A percentile compares a stretch with the other conserved stretches of the same genome.
Evolutionary conservation across 768 basidiomycete species (phyloP).

Genomic region (Auriscalpium vulgare): DNA sequence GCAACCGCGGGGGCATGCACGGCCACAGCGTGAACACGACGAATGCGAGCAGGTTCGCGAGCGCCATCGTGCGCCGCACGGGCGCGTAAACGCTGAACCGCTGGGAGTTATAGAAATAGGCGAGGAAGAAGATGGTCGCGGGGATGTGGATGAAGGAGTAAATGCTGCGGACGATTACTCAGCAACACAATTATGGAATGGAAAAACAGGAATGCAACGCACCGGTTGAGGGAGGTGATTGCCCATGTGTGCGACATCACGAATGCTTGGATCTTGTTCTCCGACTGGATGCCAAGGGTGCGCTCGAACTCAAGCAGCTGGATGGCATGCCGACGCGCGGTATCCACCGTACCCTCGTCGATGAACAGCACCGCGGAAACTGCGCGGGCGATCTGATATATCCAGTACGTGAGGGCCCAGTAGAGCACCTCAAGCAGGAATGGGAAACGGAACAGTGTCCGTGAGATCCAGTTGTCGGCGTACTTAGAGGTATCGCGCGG

Average conservation of each 20-base stretch:
- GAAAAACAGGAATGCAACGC: not conserved
- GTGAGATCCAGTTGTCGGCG: conserved; percentile 3
- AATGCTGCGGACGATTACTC: not conserved
- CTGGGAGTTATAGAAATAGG: conserved; percentile 2
- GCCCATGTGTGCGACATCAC: not conserved
- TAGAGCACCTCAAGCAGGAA: conserved; percentile 7
- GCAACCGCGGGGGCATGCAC: conserved; percentile 11
- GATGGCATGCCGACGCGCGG: conserved; percentile 4
- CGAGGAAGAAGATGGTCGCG: conserved; percentile 7
- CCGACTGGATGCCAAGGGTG: conserved; percentile 3
- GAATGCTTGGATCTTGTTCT: conserved; percentile 1
- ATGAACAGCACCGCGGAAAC: conserved; percentile 5
- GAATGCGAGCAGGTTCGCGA: conserved; percentile 7
- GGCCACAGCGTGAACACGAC: conserved; percentile 9
- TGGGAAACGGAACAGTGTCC: conserved; percentile 1
- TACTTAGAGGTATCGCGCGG: conserved; percentile 4
- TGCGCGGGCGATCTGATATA: conserved; percentile 8
- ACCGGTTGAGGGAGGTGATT: conserved; percentile 3
- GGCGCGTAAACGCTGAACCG: conserved; percentile 2
- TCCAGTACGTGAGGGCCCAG: conserved; percentile 10
- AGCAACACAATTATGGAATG: no score
- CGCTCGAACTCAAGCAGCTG: conserved; percentile 7
- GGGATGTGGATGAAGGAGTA: conserved; percentile 10
- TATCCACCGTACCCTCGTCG: conserved; percentile 7
- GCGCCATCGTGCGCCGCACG: conserved; percentile 6